Percentiles rank a stretch among this genome's conserved stretches.
These are phyloP conservation scores for Salicornia ramosissima DNA, from an alignment of 148 eudicot genomes.

Conservation along the genomic window DNA sequence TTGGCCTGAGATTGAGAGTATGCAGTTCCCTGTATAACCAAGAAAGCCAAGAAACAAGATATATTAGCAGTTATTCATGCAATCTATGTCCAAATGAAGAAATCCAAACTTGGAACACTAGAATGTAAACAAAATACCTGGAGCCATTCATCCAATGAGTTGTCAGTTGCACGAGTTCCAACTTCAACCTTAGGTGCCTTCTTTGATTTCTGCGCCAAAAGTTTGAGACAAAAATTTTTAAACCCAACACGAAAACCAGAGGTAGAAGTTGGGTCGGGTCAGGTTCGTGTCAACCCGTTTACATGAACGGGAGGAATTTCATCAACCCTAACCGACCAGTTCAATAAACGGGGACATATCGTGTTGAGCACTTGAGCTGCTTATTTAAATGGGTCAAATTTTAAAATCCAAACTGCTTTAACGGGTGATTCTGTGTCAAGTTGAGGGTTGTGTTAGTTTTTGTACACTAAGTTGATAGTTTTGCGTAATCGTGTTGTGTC, in stretches of 20 bases:
- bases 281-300: too few relatives aligned
- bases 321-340: too few relatives aligned
- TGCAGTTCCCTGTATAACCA: conserved; percentile 69
- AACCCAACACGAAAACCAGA: not conserved
- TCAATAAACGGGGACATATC: too few relatives aligned
- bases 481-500: too few relatives aligned
- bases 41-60: not conserved
- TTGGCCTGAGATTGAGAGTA: conserved; percentile 60
- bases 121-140: conserved; percentile 44
- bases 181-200: conserved; percentile 91
- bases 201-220: conserved; percentile 62
- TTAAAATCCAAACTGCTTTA: too few relatives aligned
- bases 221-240: not conserved
- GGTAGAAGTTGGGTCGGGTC: too few relatives aligned
- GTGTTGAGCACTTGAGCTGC: too few relatives aligned
- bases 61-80: not conserved
- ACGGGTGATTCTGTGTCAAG: too few relatives aligned
- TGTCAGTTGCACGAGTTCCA: conserved; percentile 79
- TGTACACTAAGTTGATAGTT: too few relatives aligned
- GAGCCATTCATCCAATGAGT: conserved; percentile 94
- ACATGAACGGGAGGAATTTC: too few relatives aligned
- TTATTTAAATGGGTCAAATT: too few relatives aligned
- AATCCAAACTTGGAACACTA: not conserved
- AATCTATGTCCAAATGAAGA: conserved; percentile 3
- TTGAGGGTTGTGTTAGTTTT: too few relatives aligned